Evolutionary conservation across 2,329 filamentous ascomycete species (phyloP).

Genomic region (Sporothrix euskadiensis): DNA sequence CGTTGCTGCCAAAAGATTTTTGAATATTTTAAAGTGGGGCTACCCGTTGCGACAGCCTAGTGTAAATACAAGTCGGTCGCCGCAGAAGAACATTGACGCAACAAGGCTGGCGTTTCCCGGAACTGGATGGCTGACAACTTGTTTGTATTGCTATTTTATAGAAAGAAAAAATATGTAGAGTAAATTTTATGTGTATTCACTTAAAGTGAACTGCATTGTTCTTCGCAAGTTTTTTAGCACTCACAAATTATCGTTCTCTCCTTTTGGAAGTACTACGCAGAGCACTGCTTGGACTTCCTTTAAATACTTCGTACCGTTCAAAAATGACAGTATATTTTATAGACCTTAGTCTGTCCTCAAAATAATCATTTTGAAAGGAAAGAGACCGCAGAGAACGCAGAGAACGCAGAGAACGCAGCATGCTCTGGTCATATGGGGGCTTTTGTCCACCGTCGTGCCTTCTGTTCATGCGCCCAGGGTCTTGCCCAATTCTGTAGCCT

Average conservation of each 20-base stretch:
- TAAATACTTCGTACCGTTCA: not conserved
- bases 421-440: not conserved
- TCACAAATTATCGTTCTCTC: too few species aligned
- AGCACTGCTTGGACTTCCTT: not conserved
- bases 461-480: not conserved
- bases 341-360: too few species aligned
- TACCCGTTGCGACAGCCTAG: not conserved
- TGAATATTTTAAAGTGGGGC: constrained; percentile 28
- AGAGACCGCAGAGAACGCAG: not conserved
- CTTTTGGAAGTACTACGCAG: too few species aligned
- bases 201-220: not conserved
- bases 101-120: not conserved
- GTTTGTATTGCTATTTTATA: not conserved
- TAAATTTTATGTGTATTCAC: not conserved
- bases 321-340: too few species aligned
- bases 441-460: not conserved
- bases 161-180: too few species aligned
- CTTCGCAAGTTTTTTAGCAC: too few species aligned
- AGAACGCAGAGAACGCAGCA: not conserved
- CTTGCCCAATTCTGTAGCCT: not conserved
- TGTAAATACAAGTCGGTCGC: not conserved
- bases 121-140: not conserved
- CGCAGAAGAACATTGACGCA: not conserved
- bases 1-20: constrained; percentile 16
- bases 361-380: too few species aligned